Base-by-base conservation (phyloP, 2,329 filamentous ascomycete species). In the Trichophyton simii region DNA sequence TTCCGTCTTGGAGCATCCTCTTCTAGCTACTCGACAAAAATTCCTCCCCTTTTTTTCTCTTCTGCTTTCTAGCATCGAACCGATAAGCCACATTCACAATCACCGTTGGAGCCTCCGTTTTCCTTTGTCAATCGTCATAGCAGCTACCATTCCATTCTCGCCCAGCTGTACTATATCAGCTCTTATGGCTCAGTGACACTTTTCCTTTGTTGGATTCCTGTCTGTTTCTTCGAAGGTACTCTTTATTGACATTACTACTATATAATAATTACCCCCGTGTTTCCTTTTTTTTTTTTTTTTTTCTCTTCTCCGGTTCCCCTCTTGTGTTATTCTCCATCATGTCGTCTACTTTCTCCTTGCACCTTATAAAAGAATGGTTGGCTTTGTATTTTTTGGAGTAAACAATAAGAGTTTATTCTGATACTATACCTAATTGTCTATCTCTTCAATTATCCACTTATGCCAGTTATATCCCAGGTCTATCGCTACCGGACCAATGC, bases 141-240 rank as follows among this genome's bases (percentile, higher is more conserved):
- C 28, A 54, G 50, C 22, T 34, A 54, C 50, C 34, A 34, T 22
- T 28, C 18, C 50, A 54, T 54, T 34, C 31, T 54, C 41, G 11
- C 50, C 22, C 50, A n/a, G 50, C 28, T 54, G 50, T 54, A 54
- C 50, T 31, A 54, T 34, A 20, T 25, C 50, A 54, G 50, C 50
- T 54, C 50, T 28, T 31, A 25, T 54, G 50, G 50, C 22, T 54
- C 28, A 25, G 50, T 34, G 50, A 34, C 22, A 31, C 50, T n/a
- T 54, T 64, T 65, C 66, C 67, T 60, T 63, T 63, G 63, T 65
- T 63, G 61, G 60, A 63, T 63, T 62, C 62, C 64, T 60, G 60
- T 57, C 61, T 57, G 57, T 57, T 60, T 44, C 34, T 62, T 62
- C 25, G 57, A 65, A 64, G 60, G 54, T 60, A 62, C 52, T 59